phyloP scores from a whole-genome alignment of 257 asterid genomes.

The Striga asiatica region DNA sequence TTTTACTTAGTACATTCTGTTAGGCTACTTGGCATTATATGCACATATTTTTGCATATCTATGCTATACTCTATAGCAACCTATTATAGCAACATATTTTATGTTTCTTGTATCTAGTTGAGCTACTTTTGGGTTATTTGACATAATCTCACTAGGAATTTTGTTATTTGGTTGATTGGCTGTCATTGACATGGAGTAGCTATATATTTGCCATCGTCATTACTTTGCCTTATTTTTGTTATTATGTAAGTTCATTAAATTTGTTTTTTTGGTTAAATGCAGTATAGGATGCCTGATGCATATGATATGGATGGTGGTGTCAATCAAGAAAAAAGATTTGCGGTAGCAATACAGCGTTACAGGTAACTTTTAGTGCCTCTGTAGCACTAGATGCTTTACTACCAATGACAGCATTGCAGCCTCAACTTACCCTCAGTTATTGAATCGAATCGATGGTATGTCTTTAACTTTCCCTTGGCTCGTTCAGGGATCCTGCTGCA shows the following conservation, averaged over 20 bases:
- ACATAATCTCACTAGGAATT: slow-evolving; percentile 3
- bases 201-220: not conserved
- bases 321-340: slow-evolving; percentile 39
- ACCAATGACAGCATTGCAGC: slow-evolving; percentile 5
- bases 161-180: not conserved
- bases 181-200: slow-evolving; percentile 5
- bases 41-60: no score
- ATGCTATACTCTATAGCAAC: not conserved
- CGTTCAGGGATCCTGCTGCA: slow-evolving; percentile 59
- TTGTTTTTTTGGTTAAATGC: slow-evolving; percentile 17
- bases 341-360: slow-evolving; percentile 40
- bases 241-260: not conserved
- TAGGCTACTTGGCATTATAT: no score
- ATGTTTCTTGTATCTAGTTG: slow-evolving; percentile 7
- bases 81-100: no score
- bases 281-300: slow-evolving; percentile 82
- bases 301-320: slow-evolving; percentile 39
- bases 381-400: not conserved
- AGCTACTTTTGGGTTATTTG: not conserved
- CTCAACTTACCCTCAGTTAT: not conserved
- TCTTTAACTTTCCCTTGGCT: slow-evolving; percentile 15
- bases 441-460: not conserved
- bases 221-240: slow-evolving; percentile 1
- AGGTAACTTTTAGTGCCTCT: slow-evolving; percentile 18
- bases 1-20: not conserved